phyloP scores from a whole-genome alignment of 2,329 filamentous ascomycete genomes.

The Fusarium redolens region DNA sequence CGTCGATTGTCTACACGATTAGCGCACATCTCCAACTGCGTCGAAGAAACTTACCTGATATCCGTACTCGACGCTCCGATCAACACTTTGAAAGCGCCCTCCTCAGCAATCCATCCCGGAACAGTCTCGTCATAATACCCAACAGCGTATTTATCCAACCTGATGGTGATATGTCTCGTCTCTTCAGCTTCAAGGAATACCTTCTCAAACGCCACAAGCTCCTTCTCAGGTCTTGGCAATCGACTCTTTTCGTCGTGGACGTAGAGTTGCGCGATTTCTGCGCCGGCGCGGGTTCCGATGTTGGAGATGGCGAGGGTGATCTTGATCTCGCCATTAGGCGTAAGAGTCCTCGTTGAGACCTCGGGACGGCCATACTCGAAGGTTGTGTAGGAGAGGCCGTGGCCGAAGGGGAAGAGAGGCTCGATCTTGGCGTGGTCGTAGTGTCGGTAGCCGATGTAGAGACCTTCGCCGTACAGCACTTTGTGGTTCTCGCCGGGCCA shows the following conservation, averaged over 20 bases:
- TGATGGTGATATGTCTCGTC: conserved; percentile 61
- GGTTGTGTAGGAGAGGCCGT: conserved; percentile 78
- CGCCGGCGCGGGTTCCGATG: conserved; percentile 65
- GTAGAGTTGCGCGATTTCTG: conserved; percentile 76
- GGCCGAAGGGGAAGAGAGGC: conserved; percentile 78
- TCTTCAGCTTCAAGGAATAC: conserved; percentile 67
- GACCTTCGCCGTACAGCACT: conserved; percentile 77
- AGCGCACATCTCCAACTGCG: background rate
- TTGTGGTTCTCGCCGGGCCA: conserved; percentile 78
- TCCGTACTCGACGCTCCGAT: conserved; percentile 72
- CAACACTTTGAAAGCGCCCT: conserved; percentile 69
- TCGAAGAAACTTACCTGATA: conserved; percentile 64
- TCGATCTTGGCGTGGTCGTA: conserved; percentile 72
- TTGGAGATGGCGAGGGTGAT: conserved; percentile 64
- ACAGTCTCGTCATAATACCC: conserved; percentile 72
- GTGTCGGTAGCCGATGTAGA: conserved; percentile 79
- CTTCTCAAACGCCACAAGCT: conserved; percentile 77
- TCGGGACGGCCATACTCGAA: conserved; percentile 72
- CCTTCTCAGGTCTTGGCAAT: conserved; percentile 75
- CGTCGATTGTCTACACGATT: conserved; percentile 54
- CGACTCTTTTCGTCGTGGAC: conserved; percentile 71
- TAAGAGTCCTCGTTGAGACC: conserved; percentile 57
- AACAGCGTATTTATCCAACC: conserved; percentile 62
- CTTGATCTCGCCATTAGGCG: conserved; percentile 54
- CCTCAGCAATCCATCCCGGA: conserved; percentile 72